Conservation (phyloP, 495 filamentous ascomycete species). For the Aspergillus ostianus region DNA sequence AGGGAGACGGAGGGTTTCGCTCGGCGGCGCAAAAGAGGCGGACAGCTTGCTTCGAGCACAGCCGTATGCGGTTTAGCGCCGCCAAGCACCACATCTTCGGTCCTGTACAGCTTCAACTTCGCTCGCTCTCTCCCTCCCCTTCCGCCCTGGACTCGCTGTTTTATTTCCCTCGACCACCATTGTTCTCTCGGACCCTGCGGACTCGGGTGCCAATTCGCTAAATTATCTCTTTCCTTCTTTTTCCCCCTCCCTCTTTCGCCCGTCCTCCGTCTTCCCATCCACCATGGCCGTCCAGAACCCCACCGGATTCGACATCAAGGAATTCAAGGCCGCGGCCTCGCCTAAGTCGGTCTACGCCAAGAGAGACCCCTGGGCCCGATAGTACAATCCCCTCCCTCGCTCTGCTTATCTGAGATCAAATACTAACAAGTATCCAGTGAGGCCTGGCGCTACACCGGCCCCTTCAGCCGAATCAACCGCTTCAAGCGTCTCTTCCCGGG, state of each 20-base stretch:
- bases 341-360: slow-evolving; percentile 51
- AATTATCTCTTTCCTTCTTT: neutral
- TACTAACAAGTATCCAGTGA: slow-evolving; percentile 58
- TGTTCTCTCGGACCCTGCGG: slow-evolving; percentile 16
- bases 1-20: neutral
- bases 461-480: slow-evolving; percentile 83
- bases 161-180: slow-evolving; percentile 9
- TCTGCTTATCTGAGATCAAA: slow-evolving; percentile 3
- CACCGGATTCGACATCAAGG: slow-evolving; percentile 79
- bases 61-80: slow-evolving; percentile 37
- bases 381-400: slow-evolving; percentile 45
- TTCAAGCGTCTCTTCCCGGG: slow-evolving; percentile 85
- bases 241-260: slow-evolving; percentile 5
- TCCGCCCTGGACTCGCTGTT: slow-evolving; percentile 3
- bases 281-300: slow-evolving; percentile 61
- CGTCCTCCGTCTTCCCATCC: slow-evolving; percentile 13
- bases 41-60: slow-evolving; percentile 8
- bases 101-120: slow-evolving; percentile 25
- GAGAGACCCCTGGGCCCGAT: slow-evolving; percentile 85
- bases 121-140: slow-evolving; percentile 2
- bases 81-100: slow-evolving; percentile 17
- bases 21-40: slow-evolving; percentile 17
- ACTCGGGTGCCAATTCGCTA: slow-evolving; percentile 2
- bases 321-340: slow-evolving; percentile 66
- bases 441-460: slow-evolving; percentile 89